Conservation (phyloP, 805 yeast genomes). For the Suhomyces emberorum region DNA sequence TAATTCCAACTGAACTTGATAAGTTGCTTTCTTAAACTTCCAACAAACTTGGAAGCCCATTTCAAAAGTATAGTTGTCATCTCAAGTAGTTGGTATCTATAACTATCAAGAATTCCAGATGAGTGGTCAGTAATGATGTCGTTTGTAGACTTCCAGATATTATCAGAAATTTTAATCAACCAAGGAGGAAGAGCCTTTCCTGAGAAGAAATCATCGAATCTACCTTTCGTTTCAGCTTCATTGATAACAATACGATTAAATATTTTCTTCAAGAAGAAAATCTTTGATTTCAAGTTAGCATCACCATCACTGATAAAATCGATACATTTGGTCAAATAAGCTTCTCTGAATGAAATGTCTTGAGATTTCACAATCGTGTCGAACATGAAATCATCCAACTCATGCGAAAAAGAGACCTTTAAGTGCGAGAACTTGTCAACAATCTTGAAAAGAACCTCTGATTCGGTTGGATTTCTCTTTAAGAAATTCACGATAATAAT, state of each 20-base stretch:
- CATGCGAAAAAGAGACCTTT: conserved; percentile 44
- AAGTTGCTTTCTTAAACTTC: conserved; percentile 71
- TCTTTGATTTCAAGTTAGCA: conserved; percentile 49
- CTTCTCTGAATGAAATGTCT: conserved; percentile 45
- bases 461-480: conserved; percentile 20
- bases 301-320: conserved; percentile 46
- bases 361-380: conserved; percentile 49
- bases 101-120: conserved; percentile 70
- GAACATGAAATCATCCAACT: conserved; percentile 57
- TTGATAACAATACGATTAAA: conserved; percentile 63
- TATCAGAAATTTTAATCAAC: conserved; percentile 59
- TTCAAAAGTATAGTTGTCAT: conserved; percentile 74
- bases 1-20: conserved; percentile 94
- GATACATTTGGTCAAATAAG: conserved; percentile 51
- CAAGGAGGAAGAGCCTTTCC: conserved; percentile 45
- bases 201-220: conserved; percentile 45
- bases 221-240: conserved; percentile 52
- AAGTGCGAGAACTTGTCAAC: conserved; percentile 40
- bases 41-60: conserved; percentile 57
- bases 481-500: conserved; percentile 27
- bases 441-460: conserved; percentile 27
- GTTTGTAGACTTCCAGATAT: conserved; percentile 69
- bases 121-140: conserved; percentile 50
- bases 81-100: conserved; percentile 75
- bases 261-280: conserved; percentile 53